Conservation (phyloP, 2,329 filamentous ascomycete species). For the Elsinoe ampelina region DNA sequence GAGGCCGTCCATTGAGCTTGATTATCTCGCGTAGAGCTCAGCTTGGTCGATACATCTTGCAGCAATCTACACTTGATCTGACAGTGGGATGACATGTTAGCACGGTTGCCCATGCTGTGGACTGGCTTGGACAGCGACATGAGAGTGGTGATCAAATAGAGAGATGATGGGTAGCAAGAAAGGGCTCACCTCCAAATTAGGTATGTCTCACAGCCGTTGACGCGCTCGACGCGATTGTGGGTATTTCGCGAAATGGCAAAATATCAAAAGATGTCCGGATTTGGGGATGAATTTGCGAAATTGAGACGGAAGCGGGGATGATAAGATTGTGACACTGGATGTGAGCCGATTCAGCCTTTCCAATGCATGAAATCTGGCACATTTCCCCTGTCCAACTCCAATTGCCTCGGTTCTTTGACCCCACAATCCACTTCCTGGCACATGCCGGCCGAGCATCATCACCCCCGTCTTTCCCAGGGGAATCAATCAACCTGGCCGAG, state of each 20-base stretch:
- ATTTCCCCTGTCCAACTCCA: no score
- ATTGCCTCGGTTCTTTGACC: slow-evolving; percentile 10
- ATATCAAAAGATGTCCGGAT: background rate
- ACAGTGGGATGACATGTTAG: background rate
- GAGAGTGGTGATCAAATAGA: background rate
- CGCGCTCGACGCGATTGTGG: background rate
- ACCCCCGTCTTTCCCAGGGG: slow-evolving; percentile 1
- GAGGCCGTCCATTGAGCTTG: slow-evolving; percentile 3
- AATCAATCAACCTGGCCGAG: slow-evolving; percentile 8
- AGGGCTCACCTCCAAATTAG: background rate
- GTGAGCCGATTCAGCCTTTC: no score
- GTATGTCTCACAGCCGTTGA: background rate
- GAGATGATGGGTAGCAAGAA: background rate
- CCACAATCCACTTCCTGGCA: slow-evolving; percentile 7
- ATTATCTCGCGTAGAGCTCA: background rate
- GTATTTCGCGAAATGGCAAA: slow-evolving; percentile 2
- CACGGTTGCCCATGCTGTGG: background rate
- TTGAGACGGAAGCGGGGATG: background rate
- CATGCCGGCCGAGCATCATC: slow-evolving; percentile 12
- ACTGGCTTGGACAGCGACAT: no score
- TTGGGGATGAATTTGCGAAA: slow-evolving; percentile 4
- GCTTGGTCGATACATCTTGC: no score
- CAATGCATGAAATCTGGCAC: no score
- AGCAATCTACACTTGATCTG: background rate
- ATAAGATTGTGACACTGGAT: background rate